phyloP scores from a whole-genome alignment of 1,284 basidiomycete genomes.

The Ustilago bromivora region DNA sequence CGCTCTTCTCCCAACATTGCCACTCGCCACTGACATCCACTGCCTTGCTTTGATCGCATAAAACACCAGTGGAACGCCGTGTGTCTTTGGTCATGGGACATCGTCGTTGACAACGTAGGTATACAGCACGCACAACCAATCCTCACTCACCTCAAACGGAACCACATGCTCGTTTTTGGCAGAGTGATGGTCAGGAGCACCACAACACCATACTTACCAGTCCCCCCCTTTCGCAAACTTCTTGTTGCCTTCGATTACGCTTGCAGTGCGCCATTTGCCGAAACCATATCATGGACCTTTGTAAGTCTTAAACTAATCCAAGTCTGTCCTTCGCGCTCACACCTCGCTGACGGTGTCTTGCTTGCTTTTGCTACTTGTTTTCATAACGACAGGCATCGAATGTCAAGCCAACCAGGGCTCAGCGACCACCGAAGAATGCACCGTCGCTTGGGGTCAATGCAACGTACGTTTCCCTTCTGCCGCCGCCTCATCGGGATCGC shows the following conservation, averaged over 20 bases:
- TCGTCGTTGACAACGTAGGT: conserved; percentile 69
- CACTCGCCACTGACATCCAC: conserved; percentile 8
- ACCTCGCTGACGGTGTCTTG: neutral
- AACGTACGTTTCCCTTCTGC: conserved; percentile 77
- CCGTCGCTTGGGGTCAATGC: conserved; percentile 98
- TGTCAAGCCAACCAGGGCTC: conserved; percentile 99
- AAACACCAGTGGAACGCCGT: conserved; percentile 66
- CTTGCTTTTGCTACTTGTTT: neutral
- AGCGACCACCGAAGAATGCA: conserved; percentile 95
- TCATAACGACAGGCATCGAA: conserved; percentile 84
- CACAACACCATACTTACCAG: neutral
- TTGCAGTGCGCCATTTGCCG: conserved; percentile 68
- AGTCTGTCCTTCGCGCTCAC: neutral
- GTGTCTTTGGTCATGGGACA: conserved; percentile 69
- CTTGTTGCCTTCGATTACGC: neutral
- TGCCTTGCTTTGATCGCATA: neutral
- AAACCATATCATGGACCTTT: conserved; percentile 70
- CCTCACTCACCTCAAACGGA: neutral
- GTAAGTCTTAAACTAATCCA: conserved; percentile 36
- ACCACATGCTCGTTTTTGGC: neutral
- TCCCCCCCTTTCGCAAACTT: neutral
- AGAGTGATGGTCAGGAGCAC: neutral
- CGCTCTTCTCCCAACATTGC: neutral
- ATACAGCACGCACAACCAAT: neutral
- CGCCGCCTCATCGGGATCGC: neutral